Conservation (phyloP, 768 basidiomycete genomes). For the Kwoniella heveanensis region DNA sequence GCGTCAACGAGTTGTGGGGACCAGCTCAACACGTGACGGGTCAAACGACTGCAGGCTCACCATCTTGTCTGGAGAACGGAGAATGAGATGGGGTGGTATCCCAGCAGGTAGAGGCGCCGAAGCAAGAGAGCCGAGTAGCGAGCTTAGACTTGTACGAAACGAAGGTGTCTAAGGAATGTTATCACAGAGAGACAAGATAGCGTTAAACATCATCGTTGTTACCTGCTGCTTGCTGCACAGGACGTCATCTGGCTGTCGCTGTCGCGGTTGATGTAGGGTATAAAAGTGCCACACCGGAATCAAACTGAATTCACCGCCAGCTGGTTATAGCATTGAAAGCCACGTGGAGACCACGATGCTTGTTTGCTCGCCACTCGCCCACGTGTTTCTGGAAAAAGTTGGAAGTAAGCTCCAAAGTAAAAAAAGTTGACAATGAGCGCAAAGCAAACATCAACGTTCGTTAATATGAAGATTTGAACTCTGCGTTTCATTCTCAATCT, state of each 20-base stretch:
- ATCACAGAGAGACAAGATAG: no score
- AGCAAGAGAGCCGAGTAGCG: not conserved
- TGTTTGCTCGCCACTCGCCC: constrained; percentile 11
- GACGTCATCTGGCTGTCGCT: constrained; percentile 14
- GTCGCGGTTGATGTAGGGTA: no score
- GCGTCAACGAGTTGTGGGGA: not conserved
- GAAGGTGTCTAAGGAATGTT: not conserved
- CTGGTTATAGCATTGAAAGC: not conserved
- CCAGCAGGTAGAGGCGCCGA: not conserved
- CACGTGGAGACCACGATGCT: not conserved
- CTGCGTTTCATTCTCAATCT: constrained; percentile 1
- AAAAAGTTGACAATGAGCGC: constrained; percentile 1
- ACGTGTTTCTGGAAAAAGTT: constrained; percentile 16
- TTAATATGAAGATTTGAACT: constrained; percentile 15
- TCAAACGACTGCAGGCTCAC: not conserved
- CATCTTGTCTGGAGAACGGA: constrained; percentile 1
- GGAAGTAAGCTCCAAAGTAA: constrained; percentile 2
- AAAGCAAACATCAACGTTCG: not conserved
- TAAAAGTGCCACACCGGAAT: constrained; percentile 13
- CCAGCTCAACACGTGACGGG: no score
- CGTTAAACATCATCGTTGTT: no score
- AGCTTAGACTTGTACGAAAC: not conserved
- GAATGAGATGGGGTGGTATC: not conserved
- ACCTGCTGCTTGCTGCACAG: no score
- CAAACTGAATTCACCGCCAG: no score